Base-by-base conservation (phyloP, 805 yeast genomes). In the Candida andamanensis region DNA sequence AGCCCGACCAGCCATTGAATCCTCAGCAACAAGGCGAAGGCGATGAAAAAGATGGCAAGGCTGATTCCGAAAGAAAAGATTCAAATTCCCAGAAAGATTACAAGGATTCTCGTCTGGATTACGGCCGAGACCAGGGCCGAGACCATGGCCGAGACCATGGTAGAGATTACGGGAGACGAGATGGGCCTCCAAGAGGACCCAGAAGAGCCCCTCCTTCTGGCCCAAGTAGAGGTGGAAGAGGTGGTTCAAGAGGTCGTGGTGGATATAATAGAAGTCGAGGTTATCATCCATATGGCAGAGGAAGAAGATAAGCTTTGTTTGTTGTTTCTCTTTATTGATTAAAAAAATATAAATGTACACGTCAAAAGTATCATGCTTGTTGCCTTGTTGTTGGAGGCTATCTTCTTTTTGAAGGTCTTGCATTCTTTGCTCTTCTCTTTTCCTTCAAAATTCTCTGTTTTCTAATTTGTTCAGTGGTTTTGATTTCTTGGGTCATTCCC, bases 341-440 rank as follows among this genome's bases (percentile, higher is more conserved):
- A 18, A 25, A 15, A 29, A 29, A 21, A 25, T 25, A 25, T n/a
- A 12, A 15, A 25, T 25, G 28, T n/a, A 25, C 13, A 23, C 13
- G 7, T 23, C 6, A 8, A 23, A 23, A n/a, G 22, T 20, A 20
- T 20, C 11, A 20, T 20, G 22, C 11, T 9, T 11, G 11, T n/a
- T n/a, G n/a, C n/a, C n/a, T n/a, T n/a, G n/a, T n/a, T n/a, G n/a
- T n/a, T n/a, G n/a, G n/a, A n/a, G n/a, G 12, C 33, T 40, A 46
- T 33, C 44, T 44, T 22, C 57, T 51, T 36, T 49, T 61, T 15
- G 50, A 40, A 10, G 92, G 94, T 53, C 97, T 74, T 3, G 83
- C 95, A 46, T 86, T 89, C 76, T 92, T 92, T 4, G 78, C 89
- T 49, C 72, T 73, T 42, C 81, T 72, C 60, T 85, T 71, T 40